Evolutionary conservation across 176 grass and related monocot genomes (phyloP).

Genomic region (Calamus simplicifolius): DNA sequence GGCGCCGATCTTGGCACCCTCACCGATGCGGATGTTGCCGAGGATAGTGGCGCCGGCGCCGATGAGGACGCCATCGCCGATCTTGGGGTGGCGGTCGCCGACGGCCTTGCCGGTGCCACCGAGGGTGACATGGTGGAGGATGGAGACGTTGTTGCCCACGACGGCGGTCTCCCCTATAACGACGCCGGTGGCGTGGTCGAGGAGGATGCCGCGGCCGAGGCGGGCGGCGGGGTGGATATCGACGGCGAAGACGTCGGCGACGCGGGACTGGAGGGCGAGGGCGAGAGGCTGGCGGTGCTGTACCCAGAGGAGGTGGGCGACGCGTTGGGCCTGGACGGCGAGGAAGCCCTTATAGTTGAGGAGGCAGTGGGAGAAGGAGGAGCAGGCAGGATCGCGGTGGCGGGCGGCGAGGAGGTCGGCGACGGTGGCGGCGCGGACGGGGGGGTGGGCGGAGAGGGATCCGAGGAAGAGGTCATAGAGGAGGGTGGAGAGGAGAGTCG

Average conservation of each 20-base stretch:
- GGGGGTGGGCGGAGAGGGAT: conserved; percentile 47
- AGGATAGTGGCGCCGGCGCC: conserved; percentile 89
- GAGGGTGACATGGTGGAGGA: conserved; percentile 95
- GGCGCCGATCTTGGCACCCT: conserved; percentile 79
- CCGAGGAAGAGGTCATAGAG: conserved; percentile 85
- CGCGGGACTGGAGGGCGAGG: conserved; percentile 79
- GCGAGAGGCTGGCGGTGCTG: conserved; percentile 64
- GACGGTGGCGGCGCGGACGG: conserved; percentile 39
- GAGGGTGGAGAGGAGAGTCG: conserved; percentile 76
- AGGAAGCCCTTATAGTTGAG: conserved; percentile 98
- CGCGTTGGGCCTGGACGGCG: conserved; percentile 82
- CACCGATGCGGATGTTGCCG: conserved; percentile 72
- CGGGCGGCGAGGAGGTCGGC: conserved; percentile 69
- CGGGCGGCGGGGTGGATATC: conserved; percentile 84
- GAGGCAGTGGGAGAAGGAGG: conserved; percentile 73
- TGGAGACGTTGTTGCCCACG: conserved; percentile 92
- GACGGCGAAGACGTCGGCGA: conserved; percentile 92
- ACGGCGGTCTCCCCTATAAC: conserved; percentile 94
- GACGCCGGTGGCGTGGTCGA: conserved; percentile 86
- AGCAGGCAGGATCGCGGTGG: conserved; percentile 65
- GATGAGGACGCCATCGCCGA: conserved; percentile 76
- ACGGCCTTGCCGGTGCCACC: conserved; percentile 92
- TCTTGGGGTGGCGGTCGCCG: conserved; percentile 90
- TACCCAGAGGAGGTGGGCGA: conserved; percentile 74
- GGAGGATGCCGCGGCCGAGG: conserved; percentile 74